Evolutionary conservation across 1,284 basidiomycete genomes (phyloP), one percentile per base, ranked within the genome.

Genomic region (Rhodotorula sp.): DNA sequence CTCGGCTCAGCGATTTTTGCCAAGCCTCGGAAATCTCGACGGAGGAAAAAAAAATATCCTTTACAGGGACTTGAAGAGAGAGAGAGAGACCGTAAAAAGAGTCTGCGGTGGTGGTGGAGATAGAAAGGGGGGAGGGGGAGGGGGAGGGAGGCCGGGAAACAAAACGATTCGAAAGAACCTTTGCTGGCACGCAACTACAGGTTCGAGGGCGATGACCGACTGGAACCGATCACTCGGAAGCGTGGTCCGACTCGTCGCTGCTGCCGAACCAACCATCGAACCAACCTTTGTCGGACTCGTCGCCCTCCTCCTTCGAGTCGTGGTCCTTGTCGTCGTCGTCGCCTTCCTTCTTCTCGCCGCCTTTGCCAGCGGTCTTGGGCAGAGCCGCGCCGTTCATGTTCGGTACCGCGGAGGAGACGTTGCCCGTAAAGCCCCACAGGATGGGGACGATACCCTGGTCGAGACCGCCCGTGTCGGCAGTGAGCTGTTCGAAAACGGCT

Each of bases 351-450:
- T 29, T 54, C 53, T 54, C 10, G 15, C 22, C 53, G 26, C n/a
- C 53, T 17, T 54, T 51, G 22, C n/a, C 53, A 15, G 53, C 53
- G n/a, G 15, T 26, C 29, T 54, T 26, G 26, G 26, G 8, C 14
- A 4, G 6, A n/a, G 24, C 18, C 5, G 51, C 24, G 6, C n/a
- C 51, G 48, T 53, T 53, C 51, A 6, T 53, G 15, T 6, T 10
- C 12, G 53, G 26, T 17, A 15, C 49, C 42, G 17, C 12, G 7
- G 56, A 26, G 17, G 64, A 53, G 22, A 24, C 37, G 42, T 62
- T 60, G 15, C 66, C 69, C 20, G 63, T 67, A 26, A 62, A 65
- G 18, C 69, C 69, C 69, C 69, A 71, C 0, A 68, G 26, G 44
- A 71, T 2, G 17, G 45, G 10, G n/a, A 71, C 20, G 48, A 67